Evolutionary conservation across 495 filamentous ascomycete species (phyloP), one percentile per base, ranked within the genome.

Genomic region (Penicillium paxilli): DNA sequence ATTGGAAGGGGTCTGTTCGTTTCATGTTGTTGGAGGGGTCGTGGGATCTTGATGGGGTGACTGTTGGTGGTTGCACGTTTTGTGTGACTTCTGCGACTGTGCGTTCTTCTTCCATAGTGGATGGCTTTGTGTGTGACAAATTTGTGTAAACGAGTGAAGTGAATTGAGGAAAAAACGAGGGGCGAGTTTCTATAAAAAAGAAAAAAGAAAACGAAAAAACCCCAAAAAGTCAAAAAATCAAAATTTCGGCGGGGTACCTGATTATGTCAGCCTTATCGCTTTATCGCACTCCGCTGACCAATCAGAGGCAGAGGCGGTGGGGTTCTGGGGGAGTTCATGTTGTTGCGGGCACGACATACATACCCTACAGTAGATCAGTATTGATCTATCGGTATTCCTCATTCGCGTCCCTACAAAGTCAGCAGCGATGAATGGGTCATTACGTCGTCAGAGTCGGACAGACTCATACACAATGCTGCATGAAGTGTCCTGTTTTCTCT

Each of bases 1-100:
- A 98, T 71, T 91, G 85, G 73, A 98, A 98, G 28, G 94, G 95
- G 58, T 96, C 89, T 64, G 68, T 89, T 51, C 90, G 81, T 77
- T 98, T 98, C 69, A 86, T 77, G 56, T 79, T 80, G 59, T 74
- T 82, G 54, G 66, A 58, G 44, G 81, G 78, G 59, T 80, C 71
- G 64, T 82, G 75, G 16, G 81, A 79, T 44, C 80, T 80, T 35
- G 74, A 58, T n/a, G 78, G 65, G 32, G 59, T 64, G 24, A 68
- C 51, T 52, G 69, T 68, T n/a, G 73, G 67, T 20, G 78, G 73
- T 40, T 75, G 70, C 44, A 79, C 77, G 38, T 70, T 72, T 51
- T 82, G 80, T 25, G 74, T 71, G 42, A 72, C 44, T 12, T 60
- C 40, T 19, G 50, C 52, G n/a, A 63, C 49, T 12, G 44, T 44